A percentile compares a stretch with the other conserved stretches of the same genome.
Evolutionary conservation across 225 moss, liverwort and hornwort genomes (phyloP).

Genomic region (Physcomitrellopsis africana): DNA sequence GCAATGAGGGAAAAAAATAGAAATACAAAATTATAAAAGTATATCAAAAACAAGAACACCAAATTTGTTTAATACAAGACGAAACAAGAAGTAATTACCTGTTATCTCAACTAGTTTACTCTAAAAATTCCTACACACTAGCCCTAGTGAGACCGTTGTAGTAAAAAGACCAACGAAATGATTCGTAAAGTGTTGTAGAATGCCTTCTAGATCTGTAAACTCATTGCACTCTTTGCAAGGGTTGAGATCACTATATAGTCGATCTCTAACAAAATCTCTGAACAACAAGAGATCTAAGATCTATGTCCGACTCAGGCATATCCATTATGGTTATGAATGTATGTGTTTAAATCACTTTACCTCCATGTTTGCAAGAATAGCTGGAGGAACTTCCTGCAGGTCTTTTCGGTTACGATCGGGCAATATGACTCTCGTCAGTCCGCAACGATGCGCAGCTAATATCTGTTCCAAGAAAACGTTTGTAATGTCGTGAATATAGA

Average conservation of each 20-base stretch:
- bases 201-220: neutral
- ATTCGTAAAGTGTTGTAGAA: neutral
- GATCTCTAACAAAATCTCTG: neutral
- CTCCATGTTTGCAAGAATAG: conserved; percentile 52
- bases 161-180: neutral
- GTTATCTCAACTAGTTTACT: neutral
- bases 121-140: neutral
- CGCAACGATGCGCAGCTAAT: conserved; percentile 51
- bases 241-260: neutral
- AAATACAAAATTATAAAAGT: neutral
- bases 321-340: neutral
- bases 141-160: neutral
- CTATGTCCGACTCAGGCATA: neutral
- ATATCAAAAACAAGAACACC: neutral
- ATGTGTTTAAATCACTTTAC: conserved; percentile 11
- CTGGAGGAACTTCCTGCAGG: conserved; percentile 47
- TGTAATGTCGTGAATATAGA: conserved; percentile 4
- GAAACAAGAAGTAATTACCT: neutral
- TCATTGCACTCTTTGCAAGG: neutral
- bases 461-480: conserved; percentile 34
- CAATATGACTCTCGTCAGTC: conserved; percentile 48
- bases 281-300: neutral
- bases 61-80: no score
- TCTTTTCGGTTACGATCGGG: conserved; percentile 51
- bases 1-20: neutral